phyloP scores from a whole-genome alignment of 2,329 filamentous ascomycete species.

The Ceratocystiopsis sp. region DNA sequence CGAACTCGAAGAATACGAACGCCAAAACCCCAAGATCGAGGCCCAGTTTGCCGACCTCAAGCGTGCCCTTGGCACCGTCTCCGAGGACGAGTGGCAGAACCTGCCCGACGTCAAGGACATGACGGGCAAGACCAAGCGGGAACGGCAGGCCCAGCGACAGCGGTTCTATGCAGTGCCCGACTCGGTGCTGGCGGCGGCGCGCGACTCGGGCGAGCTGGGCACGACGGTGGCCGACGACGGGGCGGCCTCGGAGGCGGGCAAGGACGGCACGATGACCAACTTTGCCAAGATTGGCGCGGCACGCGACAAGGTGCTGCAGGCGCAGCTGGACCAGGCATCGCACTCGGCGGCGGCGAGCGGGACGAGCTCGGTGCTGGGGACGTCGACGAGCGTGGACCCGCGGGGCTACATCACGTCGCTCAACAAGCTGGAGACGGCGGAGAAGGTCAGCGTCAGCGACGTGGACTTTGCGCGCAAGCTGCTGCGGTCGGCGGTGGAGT shows the following conservation, averaged over 20 bases:
- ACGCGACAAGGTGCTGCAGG: slow-evolving; percentile 86
- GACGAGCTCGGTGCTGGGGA: slow-evolving; percentile 56
- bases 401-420: slow-evolving; percentile 92
- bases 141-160: slow-evolving; percentile 65
- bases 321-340: slow-evolving; percentile 53
- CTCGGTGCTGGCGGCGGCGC: slow-evolving; percentile 76
- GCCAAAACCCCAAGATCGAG: slow-evolving; percentile 94
- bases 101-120: slow-evolving; percentile 92
- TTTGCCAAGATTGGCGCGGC: slow-evolving; percentile 96
- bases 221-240: slow-evolving; percentile 80
- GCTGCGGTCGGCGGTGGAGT: slow-evolving; percentile 93
- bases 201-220: slow-evolving; percentile 64
- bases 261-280: slow-evolving; percentile 90
- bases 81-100: slow-evolving; percentile 92
- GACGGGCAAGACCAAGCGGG: slow-evolving; percentile 81
- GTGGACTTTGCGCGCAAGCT: slow-evolving; percentile 86
- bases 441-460: slow-evolving; percentile 78
- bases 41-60: slow-evolving; percentile 96
- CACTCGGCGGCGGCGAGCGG: slow-evolving; percentile 46
- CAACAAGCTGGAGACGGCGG: slow-evolving; percentile 62
- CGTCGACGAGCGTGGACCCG: slow-evolving; percentile 79
- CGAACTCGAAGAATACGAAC: slow-evolving; percentile 89
- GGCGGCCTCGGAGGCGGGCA: slow-evolving; percentile 24
- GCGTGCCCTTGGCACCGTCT: slow-evolving; percentile 69
- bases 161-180: slow-evolving; percentile 94